Percentiles rank a stretch among this genome's conserved stretches.
Evolutionary conservation across 192 early-diverging fungal species (phyloP).

Genomic region (Borealophlyctis nickersoniae): DNA sequence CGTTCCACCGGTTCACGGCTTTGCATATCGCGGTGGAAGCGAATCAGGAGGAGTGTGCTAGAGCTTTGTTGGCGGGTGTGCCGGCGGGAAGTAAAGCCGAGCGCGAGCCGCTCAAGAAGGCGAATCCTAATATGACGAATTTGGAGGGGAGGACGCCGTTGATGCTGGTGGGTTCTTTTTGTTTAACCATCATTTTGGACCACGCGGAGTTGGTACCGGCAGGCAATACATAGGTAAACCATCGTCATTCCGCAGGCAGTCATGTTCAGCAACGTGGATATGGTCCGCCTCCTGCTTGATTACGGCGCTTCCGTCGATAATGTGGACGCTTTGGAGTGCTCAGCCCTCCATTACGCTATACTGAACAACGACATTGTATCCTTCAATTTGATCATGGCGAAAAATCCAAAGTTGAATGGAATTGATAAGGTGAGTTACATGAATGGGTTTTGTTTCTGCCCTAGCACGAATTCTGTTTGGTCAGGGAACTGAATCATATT

Average conservation of each 20-base stretch:
- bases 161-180: slow-evolving; percentile 8
- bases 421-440: slow-evolving; percentile 33
- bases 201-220: no score
- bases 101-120: slow-evolving; percentile 18
- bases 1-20: slow-evolving; percentile 38
- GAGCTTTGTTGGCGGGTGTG: slow-evolving; percentile 4
- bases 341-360: slow-evolving; percentile 35
- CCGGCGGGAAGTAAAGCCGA: slow-evolving; percentile 5
- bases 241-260: slow-evolving; percentile 31
- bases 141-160: slow-evolving; percentile 28
- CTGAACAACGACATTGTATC: slow-evolving; percentile 18
- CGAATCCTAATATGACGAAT: slow-evolving; percentile 25
- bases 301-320: slow-evolving; percentile 22
- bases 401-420: slow-evolving; percentile 13
- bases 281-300: slow-evolving; percentile 32
- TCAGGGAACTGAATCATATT: no score
- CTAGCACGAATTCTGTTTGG: background rate
- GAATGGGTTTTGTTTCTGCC: background rate
- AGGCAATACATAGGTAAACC: no score
- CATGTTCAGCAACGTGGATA: slow-evolving; percentile 20
- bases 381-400: slow-evolving; percentile 21
- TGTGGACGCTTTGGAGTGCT: slow-evolving; percentile 32
- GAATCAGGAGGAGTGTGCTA: background rate
- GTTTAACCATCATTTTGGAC: slow-evolving; percentile 8
- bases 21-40: slow-evolving; percentile 39